These are phyloP conservation scores for Fusarium pseudoanthophilum DNA, from an alignment of 2,329 filamentous ascomycete species.

Conservation along the genomic window DNA sequence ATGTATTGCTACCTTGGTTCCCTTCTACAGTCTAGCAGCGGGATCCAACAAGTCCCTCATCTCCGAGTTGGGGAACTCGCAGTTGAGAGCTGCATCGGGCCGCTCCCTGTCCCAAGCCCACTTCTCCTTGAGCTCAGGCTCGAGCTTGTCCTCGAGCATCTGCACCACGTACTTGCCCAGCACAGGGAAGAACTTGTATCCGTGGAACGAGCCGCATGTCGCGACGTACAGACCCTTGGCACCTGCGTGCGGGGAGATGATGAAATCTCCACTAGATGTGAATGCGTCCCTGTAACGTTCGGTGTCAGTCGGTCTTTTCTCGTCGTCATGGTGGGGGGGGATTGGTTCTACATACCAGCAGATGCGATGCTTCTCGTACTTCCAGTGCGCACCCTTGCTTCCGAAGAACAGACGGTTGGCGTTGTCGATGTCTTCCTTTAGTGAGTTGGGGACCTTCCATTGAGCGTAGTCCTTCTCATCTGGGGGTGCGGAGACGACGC, in stretches of 20 bases:
- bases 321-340: background rate
- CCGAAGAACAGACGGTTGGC: constrained; percentile 70
- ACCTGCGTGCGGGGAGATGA: constrained; percentile 67
- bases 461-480: constrained; percentile 67
- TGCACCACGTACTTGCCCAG: constrained; percentile 71
- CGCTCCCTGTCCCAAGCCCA: constrained; percentile 71
- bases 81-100: constrained; percentile 62
- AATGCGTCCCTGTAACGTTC: constrained; percentile 68
- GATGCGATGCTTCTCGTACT: constrained; percentile 70
- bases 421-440: constrained; percentile 69
- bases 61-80: constrained; percentile 67
- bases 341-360: constrained; percentile 66
- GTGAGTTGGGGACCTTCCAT: constrained; percentile 66
- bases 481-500: constrained; percentile 67
- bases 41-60: constrained; percentile 61
- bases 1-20: background rate
- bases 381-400: constrained; percentile 64
- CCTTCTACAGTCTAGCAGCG: constrained; percentile 43
- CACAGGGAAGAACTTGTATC: constrained; percentile 74
- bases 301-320: constrained; percentile 8
- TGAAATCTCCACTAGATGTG: constrained; percentile 69
- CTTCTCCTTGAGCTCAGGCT: constrained; percentile 55
- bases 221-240: constrained; percentile 68
- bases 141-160: constrained; percentile 61
- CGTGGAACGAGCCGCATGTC: constrained; percentile 73